phyloP scores from a whole-genome alignment of 2,329 filamentous ascomycete genomes.

The Coniochaeta pulveracea region DNA sequence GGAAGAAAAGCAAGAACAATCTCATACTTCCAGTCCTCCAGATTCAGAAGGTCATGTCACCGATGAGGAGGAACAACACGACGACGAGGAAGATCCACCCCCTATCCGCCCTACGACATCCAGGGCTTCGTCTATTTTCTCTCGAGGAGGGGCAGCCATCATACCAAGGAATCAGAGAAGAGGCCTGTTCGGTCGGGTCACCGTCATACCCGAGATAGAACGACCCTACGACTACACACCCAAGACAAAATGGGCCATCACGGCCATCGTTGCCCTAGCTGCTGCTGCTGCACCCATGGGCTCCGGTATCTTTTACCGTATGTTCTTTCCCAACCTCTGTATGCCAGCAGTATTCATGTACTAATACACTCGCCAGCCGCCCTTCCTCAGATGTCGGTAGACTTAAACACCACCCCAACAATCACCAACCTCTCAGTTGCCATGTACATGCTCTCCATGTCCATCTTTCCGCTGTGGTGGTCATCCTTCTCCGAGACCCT shows the following conservation, averaged over 20 bases:
- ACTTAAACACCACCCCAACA: slow-evolving; percentile 51
- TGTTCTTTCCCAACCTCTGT: slow-evolving; percentile 19
- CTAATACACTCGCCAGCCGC: slow-evolving; percentile 40
- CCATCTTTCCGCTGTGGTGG: slow-evolving; percentile 81
- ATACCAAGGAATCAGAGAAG: slow-evolving; percentile 42
- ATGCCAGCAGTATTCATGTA: no score
- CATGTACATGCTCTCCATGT: slow-evolving; percentile 73
- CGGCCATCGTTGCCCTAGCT: slow-evolving; percentile 64
- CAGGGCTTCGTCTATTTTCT: slow-evolving; percentile 25
- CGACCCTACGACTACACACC: slow-evolving; percentile 62
- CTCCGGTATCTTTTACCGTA: slow-evolving; percentile 73
- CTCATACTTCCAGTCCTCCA: not conserved
- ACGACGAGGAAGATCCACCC: slow-evolving; percentile 1
- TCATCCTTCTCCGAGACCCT: slow-evolving; percentile 65
- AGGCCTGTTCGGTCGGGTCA: slow-evolving; percentile 60
- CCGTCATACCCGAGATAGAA: slow-evolving; percentile 69
- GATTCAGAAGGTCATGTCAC: slow-evolving; percentile 3
- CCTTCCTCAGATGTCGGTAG: slow-evolving; percentile 48
- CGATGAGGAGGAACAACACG: not conserved
- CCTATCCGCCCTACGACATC: slow-evolving; percentile 2
- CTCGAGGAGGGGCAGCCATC: slow-evolving; percentile 21
- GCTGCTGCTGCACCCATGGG: slow-evolving; percentile 73
- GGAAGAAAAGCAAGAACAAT: not conserved
- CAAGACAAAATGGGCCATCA: slow-evolving; percentile 76
- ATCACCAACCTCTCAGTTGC: slow-evolving; percentile 67